Base-by-base conservation (phyloP, 805 yeast species). In the Danielia reshetovae region DNA sequence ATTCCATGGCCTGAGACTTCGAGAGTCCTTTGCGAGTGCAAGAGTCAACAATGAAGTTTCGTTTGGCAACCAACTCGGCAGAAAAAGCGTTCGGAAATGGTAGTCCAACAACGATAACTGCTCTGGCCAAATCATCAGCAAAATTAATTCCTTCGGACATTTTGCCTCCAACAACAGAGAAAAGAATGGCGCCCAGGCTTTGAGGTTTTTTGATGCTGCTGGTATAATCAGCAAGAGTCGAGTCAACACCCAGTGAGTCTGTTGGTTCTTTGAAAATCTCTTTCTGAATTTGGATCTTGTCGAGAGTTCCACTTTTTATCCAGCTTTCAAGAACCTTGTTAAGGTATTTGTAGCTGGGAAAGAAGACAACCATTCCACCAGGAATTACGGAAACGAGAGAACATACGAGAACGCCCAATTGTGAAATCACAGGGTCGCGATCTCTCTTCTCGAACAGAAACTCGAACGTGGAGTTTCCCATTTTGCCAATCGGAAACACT, bases 61-160 rank as follows among this genome's bases (percentile, higher is more conserved):
- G 65, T 52, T 77, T 83, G 9, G 94, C 85, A 17, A 82, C 70
- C 46, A 88, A 63, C 45, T 87, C 96, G 28, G 90, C 94, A 18
- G 93, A 80, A 49, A 72, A 74, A 0, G 82, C 73, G 55, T 88
- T 90, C 0, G 97, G 97, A 49, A 74, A 90, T 2, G 97, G 97
- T 25, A 90, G 55, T 0, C 97, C 97, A 9, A 86, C 67, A 83
- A 90, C 81, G 2, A 85, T 64, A 0, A 90, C 89, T 0, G 85
- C 88, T 38, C 97, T 67, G 1, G 96, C 96, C n/a, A 90, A 60
- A 25, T 81, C 78, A 51, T 88, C 90, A 8, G 89, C 75, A 55
- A 90, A 89, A 53, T 89, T 89, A 27, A 89, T 90, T 4, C 97
- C 97, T 57, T 89, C 97, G 0, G 95, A 85, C 61, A 89, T 68